These are phyloP conservation scores for Colletotrichum gigasporum DNA, from an alignment of 2,329 filamentous ascomycete species.

Conservation along the genomic window DNA sequence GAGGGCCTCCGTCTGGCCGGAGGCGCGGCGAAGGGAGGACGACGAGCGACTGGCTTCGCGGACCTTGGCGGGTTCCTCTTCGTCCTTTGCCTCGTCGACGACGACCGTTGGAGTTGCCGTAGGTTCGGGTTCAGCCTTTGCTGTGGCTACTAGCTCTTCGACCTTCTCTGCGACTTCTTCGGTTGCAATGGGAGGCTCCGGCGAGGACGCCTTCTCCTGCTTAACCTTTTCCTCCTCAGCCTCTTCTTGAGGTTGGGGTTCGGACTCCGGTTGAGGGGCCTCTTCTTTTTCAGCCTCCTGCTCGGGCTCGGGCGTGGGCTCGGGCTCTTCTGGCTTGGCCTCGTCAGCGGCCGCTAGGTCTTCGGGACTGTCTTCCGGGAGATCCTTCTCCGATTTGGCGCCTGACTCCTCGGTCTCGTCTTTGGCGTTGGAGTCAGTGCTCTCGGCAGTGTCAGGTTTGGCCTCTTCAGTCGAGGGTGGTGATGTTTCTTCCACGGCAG, in stretches of 20 bases:
- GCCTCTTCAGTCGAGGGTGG: not conserved
- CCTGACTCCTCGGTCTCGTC: not conserved
- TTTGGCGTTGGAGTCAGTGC: not conserved
- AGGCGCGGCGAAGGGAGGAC: conserved; percentile 47
- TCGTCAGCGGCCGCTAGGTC: not conserved
- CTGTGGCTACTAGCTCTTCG: not conserved
- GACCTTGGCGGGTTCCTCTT: not conserved
- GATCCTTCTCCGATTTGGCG: not conserved
- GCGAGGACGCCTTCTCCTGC: not conserved
- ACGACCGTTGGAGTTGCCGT: not conserved
- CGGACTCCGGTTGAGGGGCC: not conserved
- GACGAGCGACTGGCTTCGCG: conserved; percentile 30
- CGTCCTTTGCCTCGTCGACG: not conserved
- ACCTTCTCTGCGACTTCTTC: not conserved
- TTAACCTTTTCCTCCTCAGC: not conserved
- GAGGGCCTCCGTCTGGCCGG: conserved; percentile 58
- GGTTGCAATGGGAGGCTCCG: conserved; percentile 1
- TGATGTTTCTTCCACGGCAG: not conserved
- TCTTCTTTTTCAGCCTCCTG: not conserved
- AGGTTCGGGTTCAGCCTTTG: not conserved
- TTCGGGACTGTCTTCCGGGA: not conserved
- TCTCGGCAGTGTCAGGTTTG: not conserved
- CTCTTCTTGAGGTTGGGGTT: not conserved
- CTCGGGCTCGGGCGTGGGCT: not conserved
- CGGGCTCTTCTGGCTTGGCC: not conserved